A percentile compares a stretch with the other conserved stretches of the same genome.
phyloP scores from a whole-genome alignment of 768 basidiomycete species.

The Tricholoma saponaceum region DNA sequence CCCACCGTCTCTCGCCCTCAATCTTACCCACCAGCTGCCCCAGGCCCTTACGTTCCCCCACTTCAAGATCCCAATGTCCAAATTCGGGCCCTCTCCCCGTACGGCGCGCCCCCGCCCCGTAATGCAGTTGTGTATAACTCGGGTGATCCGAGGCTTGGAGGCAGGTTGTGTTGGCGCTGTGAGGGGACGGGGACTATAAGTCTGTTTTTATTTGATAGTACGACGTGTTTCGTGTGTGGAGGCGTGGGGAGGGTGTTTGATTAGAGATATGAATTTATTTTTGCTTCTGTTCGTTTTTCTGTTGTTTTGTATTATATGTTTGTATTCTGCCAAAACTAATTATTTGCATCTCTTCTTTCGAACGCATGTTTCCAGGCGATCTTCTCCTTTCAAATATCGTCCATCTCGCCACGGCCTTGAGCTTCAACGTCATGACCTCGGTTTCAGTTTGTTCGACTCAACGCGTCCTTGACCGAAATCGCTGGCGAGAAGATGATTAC shows the following conservation, averaged over 20 bases:
- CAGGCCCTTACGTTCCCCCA: background rate
- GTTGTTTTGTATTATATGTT: too few species aligned
- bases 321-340: too few species aligned
- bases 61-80: background rate
- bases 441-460: too few species aligned
- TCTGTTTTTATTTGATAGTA: conserved; percentile 51
- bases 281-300: too few species aligned
- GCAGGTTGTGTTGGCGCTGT: conserved; percentile 61
- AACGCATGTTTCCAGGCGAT: too few species aligned
- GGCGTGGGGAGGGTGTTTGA: conserved; percentile 59
- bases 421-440: too few species aligned
- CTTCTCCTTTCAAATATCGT: too few species aligned
- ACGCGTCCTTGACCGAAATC: too few species aligned
- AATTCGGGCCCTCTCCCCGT: background rate
- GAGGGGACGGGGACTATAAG: conserved; percentile 50
- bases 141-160: conserved; percentile 46
- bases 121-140: conserved; percentile 20
- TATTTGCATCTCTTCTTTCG: too few species aligned
- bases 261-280: conserved; percentile 2
- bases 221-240: conserved; percentile 52
- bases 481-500: too few species aligned
- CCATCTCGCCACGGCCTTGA: too few species aligned
- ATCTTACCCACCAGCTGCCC: background rate
- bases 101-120: conserved; percentile 25
- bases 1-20: background rate